Evolutionary conservation across 1,284 basidiomycete genomes (phyloP), one percentile per base, ranked within the genome.

Genomic region (Pseudozyma thailandica): DNA sequence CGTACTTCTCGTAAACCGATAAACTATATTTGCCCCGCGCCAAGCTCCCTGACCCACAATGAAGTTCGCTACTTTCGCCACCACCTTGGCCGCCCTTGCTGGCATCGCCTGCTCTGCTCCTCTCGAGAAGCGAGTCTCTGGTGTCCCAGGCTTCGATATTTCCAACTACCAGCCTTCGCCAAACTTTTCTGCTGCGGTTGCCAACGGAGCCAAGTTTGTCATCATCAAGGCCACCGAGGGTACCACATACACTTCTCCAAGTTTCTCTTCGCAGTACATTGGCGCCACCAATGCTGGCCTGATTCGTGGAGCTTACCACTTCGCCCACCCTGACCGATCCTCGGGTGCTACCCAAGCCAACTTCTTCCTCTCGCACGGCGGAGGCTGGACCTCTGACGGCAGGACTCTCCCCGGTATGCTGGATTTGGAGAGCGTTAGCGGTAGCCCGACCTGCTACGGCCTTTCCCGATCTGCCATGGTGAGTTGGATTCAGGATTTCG

Each of bases 221-320:
- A 89, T 86, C 76, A 89, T 90, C 86, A 90, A 90, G 79, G 89
- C 89, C 13, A 90, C 89, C 6, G 89, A 90, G 77, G 88, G 88
- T 15, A 89, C 87, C 37, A 50, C 81, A 86, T 89, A 60, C 70
- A 81, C 63, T 38, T 44, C 55, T 33, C 43, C 58, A 4, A 53
- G 82, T 20, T 88, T 89, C 82, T 86, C 84, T 28, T 79, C 76
- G 41, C 85, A 88, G 68, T 89, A 89, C 75, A 84, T 62, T 15
- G 87, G 86, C 6, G 87, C 88, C 4, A 88, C 87, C 10, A 87
- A 86, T 48, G 86, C 85, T 9, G 87, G 86, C 23, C 73, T 89
- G 27, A 87, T 89, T 55, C 86, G 88, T 23, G 88, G 88, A 3
- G 85, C 82, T 6, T 89, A 89, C 75, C 88, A 89, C 80, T 89